A percentile compares a stretch with the other conserved stretches of the same genome.
Evolutionary conservation across 176 grass and related monocot genomes (phyloP).

Genomic region (Areca catechu): DNA sequence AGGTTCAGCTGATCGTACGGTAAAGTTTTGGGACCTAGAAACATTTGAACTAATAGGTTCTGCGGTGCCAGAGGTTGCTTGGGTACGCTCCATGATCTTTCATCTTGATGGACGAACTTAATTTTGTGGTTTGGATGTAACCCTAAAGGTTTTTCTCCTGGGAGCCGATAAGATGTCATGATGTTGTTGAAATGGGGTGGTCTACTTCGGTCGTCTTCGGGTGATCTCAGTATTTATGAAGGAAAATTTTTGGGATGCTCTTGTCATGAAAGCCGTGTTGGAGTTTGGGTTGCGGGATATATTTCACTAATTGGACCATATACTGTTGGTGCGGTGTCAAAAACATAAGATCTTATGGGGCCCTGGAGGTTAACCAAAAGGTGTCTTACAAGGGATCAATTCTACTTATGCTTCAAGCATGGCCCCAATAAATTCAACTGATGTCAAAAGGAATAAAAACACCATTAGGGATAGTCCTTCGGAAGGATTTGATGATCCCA

Average conservation of each 20-base stretch:
- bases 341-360: constrained; percentile 45
- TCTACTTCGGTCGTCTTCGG: constrained; percentile 60
- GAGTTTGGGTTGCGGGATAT: constrained; percentile 95
- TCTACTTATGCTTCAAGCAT: too few species aligned
- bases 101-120: constrained; percentile 90
- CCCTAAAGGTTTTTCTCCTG: constrained; percentile 96
- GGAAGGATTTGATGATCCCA: too few species aligned
- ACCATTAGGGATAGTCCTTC: too few species aligned
- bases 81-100: too few species aligned
- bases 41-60: constrained; percentile 98
- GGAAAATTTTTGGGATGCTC: constrained; percentile 96
- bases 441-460: too few species aligned
- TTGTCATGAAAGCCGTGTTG: constrained; percentile 53
- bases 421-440: too few species aligned
- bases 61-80: constrained; percentile 72
- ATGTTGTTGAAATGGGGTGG: constrained; percentile 90
- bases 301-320: constrained; percentile 88
- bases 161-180: constrained; percentile 93
- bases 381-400: too few species aligned
- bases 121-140: constrained; percentile 77
- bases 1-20: constrained; percentile 75
- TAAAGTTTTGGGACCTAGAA: constrained; percentile 98
- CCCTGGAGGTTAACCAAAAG: constrained; percentile 9
- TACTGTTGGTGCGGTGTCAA: constrained; percentile 78
- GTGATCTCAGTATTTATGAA: constrained; percentile 95